Evolutionary conservation across 108 stramenopile genomes (phyloP), one percentile per base, ranked within the genome.

Genomic region (Stephanodiscus minutulus): DNA sequence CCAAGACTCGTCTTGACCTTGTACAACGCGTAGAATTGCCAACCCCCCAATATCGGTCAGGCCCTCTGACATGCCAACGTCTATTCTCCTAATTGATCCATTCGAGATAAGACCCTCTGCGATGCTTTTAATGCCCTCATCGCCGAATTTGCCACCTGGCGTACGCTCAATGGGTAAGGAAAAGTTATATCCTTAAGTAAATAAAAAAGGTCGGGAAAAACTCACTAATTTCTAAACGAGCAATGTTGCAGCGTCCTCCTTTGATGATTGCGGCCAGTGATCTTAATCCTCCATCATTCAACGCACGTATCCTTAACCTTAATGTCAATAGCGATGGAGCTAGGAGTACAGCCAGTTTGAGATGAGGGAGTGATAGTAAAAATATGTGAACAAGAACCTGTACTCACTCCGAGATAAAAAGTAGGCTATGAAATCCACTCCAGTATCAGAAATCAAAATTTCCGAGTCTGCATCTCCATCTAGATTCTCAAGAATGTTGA

Each of bases 81-180:
- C 41, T 56, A 77, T 77, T 22, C 68, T 77, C 18, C 58, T 69
- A 5, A 77, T 44, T 25, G 76, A 61, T 47, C 25, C 39, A 20
- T 77, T 77, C 13, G 60, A 36, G 48, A 64, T 70, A 5, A 77
- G 64, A 20, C 68, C 76, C 47, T 69, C 76, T 36, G 68, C 76
- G 36, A 77, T 63, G 64, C 64, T 53, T 44, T 70, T 53, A 6
- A 77, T 35, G 1, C 76, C 76, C 7, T 65, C 62, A 54, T 77
- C 65, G 1, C 76, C 76, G 65, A 77, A 77, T n/a, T 39, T 46
- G 0, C 76, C 76, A 13, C 43, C 43, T 44, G 0, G 43, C 15
- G 43, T 3, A 17, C 43, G 43, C 39, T 41, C 39, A 41, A 41
- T 8, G 39, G 39, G 8, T 41, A 41, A 44, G 43, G 12, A 15